phyloP scores from a whole-genome alignment of 208 protist genomes.

The Wallacemonas rigidus region DNA sequence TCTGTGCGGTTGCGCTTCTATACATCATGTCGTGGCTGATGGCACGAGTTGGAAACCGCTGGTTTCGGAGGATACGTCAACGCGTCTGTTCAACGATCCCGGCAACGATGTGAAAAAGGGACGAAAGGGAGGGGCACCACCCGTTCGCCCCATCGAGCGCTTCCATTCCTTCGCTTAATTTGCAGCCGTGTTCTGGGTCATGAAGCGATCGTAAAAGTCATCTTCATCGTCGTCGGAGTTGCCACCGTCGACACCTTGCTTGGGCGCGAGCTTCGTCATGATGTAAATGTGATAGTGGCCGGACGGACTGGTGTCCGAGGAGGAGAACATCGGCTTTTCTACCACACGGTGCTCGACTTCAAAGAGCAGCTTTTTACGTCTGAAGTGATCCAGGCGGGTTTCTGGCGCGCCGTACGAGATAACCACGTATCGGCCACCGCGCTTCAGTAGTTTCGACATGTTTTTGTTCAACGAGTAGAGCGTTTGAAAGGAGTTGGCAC shows the following conservation, averaged over 20 bases:
- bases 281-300: slow-evolving; percentile 92
- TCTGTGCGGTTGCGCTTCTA: neutral
- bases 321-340: slow-evolving; percentile 89
- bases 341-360: slow-evolving; percentile 85
- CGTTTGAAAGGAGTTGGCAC: slow-evolving; percentile 90
- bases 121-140: too few species aligned
- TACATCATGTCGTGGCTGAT: neutral
- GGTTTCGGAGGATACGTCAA: too few species aligned
- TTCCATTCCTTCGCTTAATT: too few species aligned
- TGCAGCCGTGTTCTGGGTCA: slow-evolving; percentile 69
- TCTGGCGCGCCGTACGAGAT: slow-evolving; percentile 91
- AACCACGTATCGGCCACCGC: slow-evolving; percentile 80
- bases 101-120: too few species aligned
- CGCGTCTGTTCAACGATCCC: too few species aligned
- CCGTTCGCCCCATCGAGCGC: too few species aligned
- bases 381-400: slow-evolving; percentile 90
- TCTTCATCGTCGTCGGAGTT: slow-evolving; percentile 88
- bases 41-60: neutral
- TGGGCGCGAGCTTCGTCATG: slow-evolving; percentile 78
- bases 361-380: slow-evolving; percentile 82
- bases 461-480: slow-evolving; percentile 89
- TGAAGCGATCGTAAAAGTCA: slow-evolving; percentile 93
- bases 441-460: slow-evolving; percentile 86
- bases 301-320: slow-evolving; percentile 65
- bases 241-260: slow-evolving; percentile 40